Evolutionary conservation across 1,284 basidiomycete genomes (phyloP).

Genomic region (Ceratobasidium sp.): DNA sequence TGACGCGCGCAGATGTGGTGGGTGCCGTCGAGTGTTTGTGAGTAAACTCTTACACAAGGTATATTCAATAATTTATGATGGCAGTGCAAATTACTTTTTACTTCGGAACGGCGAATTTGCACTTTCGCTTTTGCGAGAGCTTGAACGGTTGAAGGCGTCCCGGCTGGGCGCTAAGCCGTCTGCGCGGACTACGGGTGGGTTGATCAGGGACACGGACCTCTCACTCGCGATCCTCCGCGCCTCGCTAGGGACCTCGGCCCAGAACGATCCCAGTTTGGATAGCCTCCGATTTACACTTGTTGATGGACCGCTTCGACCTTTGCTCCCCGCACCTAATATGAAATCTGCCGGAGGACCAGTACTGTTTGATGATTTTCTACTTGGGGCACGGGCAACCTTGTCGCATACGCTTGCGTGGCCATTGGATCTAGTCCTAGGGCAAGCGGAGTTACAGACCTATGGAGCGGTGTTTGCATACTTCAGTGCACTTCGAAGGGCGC

Average conservation of each 20-base stretch:
- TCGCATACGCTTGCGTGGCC: constrained; percentile 79
- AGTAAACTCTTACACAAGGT: constrained; percentile 47
- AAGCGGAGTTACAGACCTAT: constrained; percentile 75
- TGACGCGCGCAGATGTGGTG: constrained; percentile 82
- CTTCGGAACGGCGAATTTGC: constrained; percentile 87
- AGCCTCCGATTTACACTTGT: constrained; percentile 76
- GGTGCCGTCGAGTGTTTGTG: constrained; percentile 75
- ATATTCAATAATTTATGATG: neutral
- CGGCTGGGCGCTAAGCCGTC: constrained; percentile 67
- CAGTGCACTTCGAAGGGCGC: constrained; percentile 80
- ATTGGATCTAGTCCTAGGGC: constrained; percentile 85
- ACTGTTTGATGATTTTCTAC: constrained; percentile 72
- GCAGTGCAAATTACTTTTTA: constrained; percentile 81
- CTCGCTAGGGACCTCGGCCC: constrained; percentile 82
- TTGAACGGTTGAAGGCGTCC: constrained; percentile 77
- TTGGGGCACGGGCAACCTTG: constrained; percentile 77
- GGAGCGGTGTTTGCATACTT: constrained; percentile 82
- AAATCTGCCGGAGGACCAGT: constrained; percentile 46
- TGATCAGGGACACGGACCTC: constrained; percentile 87
- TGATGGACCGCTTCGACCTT: constrained; percentile 75
- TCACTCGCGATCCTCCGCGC: constrained; percentile 81
- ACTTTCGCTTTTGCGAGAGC: constrained; percentile 78
- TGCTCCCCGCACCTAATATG: constrained; percentile 62
- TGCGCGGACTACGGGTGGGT: constrained; percentile 57
- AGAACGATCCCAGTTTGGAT: constrained; percentile 75